These are phyloP conservation scores for Blastocystis sp. DNA, from an alignment of 352 stramenopile genomes.

Conservation along the genomic window DNA sequence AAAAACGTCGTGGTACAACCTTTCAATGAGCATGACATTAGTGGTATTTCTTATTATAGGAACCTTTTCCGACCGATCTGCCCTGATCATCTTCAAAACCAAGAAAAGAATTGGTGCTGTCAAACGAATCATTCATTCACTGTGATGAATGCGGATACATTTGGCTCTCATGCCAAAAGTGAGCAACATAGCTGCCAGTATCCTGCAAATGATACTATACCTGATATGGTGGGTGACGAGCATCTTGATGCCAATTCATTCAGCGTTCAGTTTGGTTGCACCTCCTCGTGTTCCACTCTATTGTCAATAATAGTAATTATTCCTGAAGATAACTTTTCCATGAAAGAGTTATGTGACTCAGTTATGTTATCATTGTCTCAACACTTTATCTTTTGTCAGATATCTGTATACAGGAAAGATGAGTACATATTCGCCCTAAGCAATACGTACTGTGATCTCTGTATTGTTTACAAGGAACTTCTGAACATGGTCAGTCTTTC, in stretches of 20 bases:
- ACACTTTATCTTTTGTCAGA: constrained; percentile 33
- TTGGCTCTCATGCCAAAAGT: too few species aligned
- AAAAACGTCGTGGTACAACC: not conserved
- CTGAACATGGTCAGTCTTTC: not conserved
- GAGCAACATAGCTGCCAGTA: too few species aligned
- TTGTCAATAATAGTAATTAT: not conserved
- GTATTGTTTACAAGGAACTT: constrained; percentile 8
- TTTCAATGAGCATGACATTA: too few species aligned
- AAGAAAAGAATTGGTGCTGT: too few species aligned
- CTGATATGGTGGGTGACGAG: too few species aligned
- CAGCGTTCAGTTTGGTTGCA: not conserved
- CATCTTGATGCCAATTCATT: not conserved
- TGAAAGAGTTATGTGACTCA: constrained; percentile 14
- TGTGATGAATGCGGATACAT: too few species aligned
- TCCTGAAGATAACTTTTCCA: not conserved
- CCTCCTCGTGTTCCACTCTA: not conserved
- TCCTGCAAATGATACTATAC: too few species aligned
- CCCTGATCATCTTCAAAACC: too few species aligned
- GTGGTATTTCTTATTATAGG: too few species aligned
- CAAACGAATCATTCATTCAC: too few species aligned
- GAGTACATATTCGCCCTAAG: constrained; percentile 31
- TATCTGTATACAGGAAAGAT: constrained; percentile 20
- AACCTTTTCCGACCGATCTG: too few species aligned
- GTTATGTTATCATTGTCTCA: constrained; percentile 41
- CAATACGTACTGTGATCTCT: constrained; percentile 53